Evolutionary conservation across 75 land plant species (phyloP).

Genomic region (Cryptomeria japonica): DNA sequence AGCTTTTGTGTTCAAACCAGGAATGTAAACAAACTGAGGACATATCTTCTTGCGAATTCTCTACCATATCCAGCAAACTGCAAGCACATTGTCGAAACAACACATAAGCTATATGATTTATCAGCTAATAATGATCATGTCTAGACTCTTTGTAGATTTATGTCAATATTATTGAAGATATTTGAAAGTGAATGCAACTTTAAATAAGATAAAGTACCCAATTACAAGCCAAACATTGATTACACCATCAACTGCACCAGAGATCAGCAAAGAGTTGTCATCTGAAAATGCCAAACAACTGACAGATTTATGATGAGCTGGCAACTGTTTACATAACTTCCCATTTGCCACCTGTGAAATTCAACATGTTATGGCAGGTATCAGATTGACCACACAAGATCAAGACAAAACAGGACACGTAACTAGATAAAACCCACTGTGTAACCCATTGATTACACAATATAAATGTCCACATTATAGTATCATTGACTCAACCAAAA

Average conservation of each 20-base stretch:
- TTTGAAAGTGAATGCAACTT: neutral
- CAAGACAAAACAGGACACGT: neutral
- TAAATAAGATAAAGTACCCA: conserved; percentile 31
- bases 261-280: conserved; percentile 64
- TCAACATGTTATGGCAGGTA: conserved; percentile 3
- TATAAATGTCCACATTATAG: neutral
- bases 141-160: neutral
- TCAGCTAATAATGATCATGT: neutral
- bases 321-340: conserved; percentile 50
- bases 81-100: neutral
- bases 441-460: neutral
- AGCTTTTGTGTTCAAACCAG: conserved; percentile 45
- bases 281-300: conserved; percentile 65
- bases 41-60: conserved; percentile 16
- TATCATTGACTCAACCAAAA: neutral
- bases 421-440: neutral
- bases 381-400: neutral
- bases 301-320: conserved; percentile 53
- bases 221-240: conserved; percentile 66
- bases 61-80: conserved; percentile 47
- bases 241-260: conserved; percentile 65
- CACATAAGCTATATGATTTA: neutral
- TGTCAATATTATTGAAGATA: neutral
- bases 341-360: conserved; percentile 52
- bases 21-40: conserved; percentile 30